Conservation (phyloP, 345 rosid genomes). For the Aurinia saxatilis region DNA sequence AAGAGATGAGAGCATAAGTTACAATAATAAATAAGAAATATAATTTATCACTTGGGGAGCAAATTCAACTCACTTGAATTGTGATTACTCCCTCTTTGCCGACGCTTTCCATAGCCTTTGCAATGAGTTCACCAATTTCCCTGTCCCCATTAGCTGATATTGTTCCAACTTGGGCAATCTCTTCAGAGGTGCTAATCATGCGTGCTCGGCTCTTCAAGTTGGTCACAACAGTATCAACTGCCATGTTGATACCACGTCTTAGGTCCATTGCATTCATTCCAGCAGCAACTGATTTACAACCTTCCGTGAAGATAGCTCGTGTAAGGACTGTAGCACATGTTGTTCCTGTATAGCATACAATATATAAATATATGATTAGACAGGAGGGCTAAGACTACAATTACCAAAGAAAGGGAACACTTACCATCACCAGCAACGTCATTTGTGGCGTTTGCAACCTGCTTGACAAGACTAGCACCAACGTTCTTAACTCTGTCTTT, state of each 20-base stretch:
- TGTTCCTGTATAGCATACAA: conserved; percentile 46
- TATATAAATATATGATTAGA: neutral
- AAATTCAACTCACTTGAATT: conserved; percentile 52
- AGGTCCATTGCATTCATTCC: conserved; percentile 99
- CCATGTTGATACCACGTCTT: conserved; percentile 89
- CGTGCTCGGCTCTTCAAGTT: conserved; percentile 78
- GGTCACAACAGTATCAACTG: conserved; percentile 86
- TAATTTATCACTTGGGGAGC: neutral
- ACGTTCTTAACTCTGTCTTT: conserved; percentile 77
- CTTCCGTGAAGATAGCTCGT: conserved; percentile 76
- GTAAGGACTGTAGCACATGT: conserved; percentile 95
- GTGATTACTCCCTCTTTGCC: conserved; percentile 99
- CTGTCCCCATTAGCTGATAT: conserved; percentile 96
- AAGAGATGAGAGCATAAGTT: neutral
- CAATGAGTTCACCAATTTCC: conserved; percentile 93
- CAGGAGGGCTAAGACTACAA: neutral
- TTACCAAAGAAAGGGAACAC: neutral
- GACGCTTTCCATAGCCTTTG: conserved; percentile 98
- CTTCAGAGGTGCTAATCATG: conserved; percentile 97
- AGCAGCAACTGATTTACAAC: conserved; percentile 97
- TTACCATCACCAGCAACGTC: conserved; percentile 96
- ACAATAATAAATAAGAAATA: neutral
- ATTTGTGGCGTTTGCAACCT: conserved; percentile 98
- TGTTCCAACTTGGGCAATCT: conserved; percentile 97
- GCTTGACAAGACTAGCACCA: conserved; percentile 99